Conservation (phyloP, 805 yeast species). For the Komagataella pseudopastoris region DNA sequence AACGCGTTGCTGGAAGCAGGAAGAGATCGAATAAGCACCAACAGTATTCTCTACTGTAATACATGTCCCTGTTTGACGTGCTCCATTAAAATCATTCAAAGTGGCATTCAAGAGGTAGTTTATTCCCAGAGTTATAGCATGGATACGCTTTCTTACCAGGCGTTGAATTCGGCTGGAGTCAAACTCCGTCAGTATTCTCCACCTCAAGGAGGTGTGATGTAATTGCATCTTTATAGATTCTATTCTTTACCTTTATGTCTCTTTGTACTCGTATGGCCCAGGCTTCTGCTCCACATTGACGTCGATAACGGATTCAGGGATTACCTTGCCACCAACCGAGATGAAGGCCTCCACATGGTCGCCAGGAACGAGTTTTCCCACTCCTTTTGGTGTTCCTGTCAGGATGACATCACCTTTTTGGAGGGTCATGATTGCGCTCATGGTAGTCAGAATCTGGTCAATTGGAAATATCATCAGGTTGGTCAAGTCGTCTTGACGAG, state of each 20-base stretch:
- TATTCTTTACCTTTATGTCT: slow-evolving; percentile 14
- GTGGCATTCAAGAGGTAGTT: slow-evolving; percentile 84
- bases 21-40: slow-evolving; percentile 59
- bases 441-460: slow-evolving; percentile 63
- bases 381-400: slow-evolving; percentile 98
- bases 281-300: slow-evolving; percentile 38
- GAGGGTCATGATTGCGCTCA: slow-evolving; percentile 84
- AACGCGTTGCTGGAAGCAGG: slow-evolving; percentile 93
- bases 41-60: slow-evolving; percentile 73
- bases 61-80: slow-evolving; percentile 97
- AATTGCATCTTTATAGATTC: not conserved
- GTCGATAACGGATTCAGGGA: slow-evolving; percentile 35
- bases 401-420: slow-evolving; percentile 83
- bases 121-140: slow-evolving; percentile 86
- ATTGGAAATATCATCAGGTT: slow-evolving; percentile 80
- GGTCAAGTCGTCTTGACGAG: slow-evolving; percentile 64
- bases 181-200: slow-evolving; percentile 45
- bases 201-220: slow-evolving; percentile 15
- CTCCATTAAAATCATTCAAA: slow-evolving; percentile 86
- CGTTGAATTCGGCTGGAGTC: slow-evolving; percentile 65
- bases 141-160: slow-evolving; percentile 68
- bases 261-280: slow-evolving; percentile 45
- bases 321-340: slow-evolving; percentile 35
- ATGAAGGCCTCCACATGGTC: slow-evolving; percentile 60
- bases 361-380: slow-evolving; percentile 73